A percentile compares a stretch with the other conserved stretches of the same genome.
phyloP scores from a whole-genome alignment of 2,329 filamentous ascomycete genomes.

The Claviceps paspali region DNA sequence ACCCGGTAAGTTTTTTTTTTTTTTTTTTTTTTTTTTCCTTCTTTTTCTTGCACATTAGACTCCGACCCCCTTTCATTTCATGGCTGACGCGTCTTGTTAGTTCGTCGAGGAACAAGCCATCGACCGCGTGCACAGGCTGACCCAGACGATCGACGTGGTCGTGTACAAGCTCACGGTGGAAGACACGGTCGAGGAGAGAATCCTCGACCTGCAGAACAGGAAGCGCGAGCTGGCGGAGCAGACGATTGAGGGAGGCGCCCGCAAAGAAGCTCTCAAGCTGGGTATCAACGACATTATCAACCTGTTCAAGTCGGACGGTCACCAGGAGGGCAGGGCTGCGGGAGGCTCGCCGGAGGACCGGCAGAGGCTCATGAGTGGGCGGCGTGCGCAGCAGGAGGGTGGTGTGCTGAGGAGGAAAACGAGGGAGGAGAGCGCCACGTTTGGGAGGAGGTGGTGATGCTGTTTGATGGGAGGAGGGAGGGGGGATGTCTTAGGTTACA shows the following conservation, averaged over 20 bases:
- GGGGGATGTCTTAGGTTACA: not conserved
- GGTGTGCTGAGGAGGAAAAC: slow-evolving; percentile 15
- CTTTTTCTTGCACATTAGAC: not conserved
- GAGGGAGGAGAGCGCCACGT: slow-evolving; percentile 24
- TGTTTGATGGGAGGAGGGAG: not conserved
- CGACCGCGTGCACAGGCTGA: slow-evolving; percentile 94
- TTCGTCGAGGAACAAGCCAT: slow-evolving; percentile 99
- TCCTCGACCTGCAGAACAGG: slow-evolving; percentile 85
- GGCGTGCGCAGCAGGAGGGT: not conserved
- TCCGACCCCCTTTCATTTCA: not conserved
- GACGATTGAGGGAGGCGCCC: slow-evolving; percentile 70
- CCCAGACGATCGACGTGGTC: slow-evolving; percentile 85
- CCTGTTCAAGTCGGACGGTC: slow-evolving; percentile 58
- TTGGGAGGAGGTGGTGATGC: slow-evolving; percentile 25
- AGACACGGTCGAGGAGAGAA: slow-evolving; percentile 81
- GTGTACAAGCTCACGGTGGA: slow-evolving; percentile 89
- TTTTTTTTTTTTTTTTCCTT: not conserved
- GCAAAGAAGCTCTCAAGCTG: slow-evolving; percentile 62
- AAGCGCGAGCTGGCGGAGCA: slow-evolving; percentile 85
- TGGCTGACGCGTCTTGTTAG: slow-evolving; percentile 20
- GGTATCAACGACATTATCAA: slow-evolving; percentile 87
- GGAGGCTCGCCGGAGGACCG: slow-evolving; percentile 5
- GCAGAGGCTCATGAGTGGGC: slow-evolving; percentile 2
- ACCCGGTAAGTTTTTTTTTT: slow-evolving; percentile 47
- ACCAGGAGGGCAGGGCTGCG: slow-evolving; percentile 9